Percentiles rank a stretch among this genome's conserved stretches.
These are phyloP conservation scores for Neonectria faginata DNA, from an alignment of 2,329 filamentous ascomycete species.

Conservation along the genomic window DNA sequence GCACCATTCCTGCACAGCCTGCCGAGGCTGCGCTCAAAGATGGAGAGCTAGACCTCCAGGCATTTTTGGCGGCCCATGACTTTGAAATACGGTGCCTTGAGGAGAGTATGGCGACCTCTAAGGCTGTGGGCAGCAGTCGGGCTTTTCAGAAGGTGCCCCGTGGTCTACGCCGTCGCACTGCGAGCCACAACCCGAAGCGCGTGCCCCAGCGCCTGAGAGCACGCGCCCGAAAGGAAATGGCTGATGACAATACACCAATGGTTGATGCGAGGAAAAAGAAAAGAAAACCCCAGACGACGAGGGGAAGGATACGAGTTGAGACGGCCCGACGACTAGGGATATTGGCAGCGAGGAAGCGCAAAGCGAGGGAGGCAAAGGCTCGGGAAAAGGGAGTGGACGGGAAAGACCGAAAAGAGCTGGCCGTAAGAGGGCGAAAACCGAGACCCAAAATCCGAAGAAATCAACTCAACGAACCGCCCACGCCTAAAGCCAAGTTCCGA, in stretches of 20 bases:
- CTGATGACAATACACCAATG: conserved; percentile 89
- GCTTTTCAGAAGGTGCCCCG: conserved; percentile 94
- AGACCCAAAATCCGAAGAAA: conserved; percentile 78
- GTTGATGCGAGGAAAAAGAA: conserved; percentile 74
- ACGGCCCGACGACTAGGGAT: conserved; percentile 78
- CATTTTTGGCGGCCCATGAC: conserved; percentile 86
- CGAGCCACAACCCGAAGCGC: conserved; percentile 93
- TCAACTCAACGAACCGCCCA: conserved; percentile 69
- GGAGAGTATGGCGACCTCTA: conserved; percentile 81
- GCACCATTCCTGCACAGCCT: conserved; percentile 63
- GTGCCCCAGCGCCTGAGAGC: conserved; percentile 82
- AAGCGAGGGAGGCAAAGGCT: conserved; percentile 52
- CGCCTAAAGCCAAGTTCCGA: conserved; percentile 75
- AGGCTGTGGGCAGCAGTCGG: conserved; percentile 69
- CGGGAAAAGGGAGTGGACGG: conserved; percentile 39
- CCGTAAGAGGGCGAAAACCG: conserved; percentile 47
- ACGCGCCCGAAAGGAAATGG: conserved; percentile 80
- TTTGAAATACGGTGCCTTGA: conserved; percentile 91
- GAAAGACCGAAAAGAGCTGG: conserved; percentile 25
- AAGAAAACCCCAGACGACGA: conserved; percentile 70
- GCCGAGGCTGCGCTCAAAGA: conserved; percentile 67
- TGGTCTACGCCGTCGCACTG: conserved; percentile 85
- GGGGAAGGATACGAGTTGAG: conserved; percentile 75
- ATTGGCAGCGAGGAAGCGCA: conserved; percentile 68
- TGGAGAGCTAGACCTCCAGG: conserved; percentile 86